Evolutionary conservation across 768 basidiomycete genomes (phyloP).

Genomic region (Lyophyllum shimeji): DNA sequence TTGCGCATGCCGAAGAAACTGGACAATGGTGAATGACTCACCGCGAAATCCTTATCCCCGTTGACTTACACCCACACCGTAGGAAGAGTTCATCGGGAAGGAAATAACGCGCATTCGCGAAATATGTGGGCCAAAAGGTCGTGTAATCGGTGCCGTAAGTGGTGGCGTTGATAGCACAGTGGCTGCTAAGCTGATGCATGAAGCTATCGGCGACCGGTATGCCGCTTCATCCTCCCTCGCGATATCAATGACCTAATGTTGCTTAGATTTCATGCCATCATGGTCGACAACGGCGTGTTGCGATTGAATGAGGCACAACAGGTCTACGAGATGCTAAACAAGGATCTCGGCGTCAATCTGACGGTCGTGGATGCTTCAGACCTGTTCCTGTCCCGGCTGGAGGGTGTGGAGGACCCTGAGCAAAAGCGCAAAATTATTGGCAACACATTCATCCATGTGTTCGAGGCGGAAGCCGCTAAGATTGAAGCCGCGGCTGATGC

Average conservation of each 20-base stretch:
- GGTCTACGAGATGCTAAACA: conserved; percentile 91
- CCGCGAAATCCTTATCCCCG: neutral
- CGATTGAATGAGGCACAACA: conserved; percentile 88
- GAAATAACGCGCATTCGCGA: conserved; percentile 92
- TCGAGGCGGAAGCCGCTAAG: conserved; percentile 90
- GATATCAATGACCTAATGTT: conserved; percentile 7
- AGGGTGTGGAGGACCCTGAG: conserved; percentile 94
- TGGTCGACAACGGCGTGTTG: conserved; percentile 99
- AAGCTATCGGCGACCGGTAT: conserved; percentile 96
- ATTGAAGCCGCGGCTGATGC: conserved; percentile 81
- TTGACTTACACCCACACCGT: conserved; percentile 7
- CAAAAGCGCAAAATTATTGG: conserved; percentile 97
- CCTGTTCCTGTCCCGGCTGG: conserved; percentile 85
- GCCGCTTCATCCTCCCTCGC: conserved; percentile 8
- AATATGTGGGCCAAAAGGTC: conserved; percentile 91
- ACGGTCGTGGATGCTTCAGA: conserved; percentile 96
- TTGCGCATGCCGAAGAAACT: conserved; percentile 76
- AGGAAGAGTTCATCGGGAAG: conserved; percentile 98
- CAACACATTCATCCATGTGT: conserved; percentile 97
- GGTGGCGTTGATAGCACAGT: conserved; percentile 99
- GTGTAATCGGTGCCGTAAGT: conserved; percentile 96
- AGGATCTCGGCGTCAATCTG: conserved; percentile 92
- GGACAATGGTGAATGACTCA: conserved; percentile 82
- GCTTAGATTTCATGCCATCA: conserved; percentile 93
- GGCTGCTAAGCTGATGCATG: conserved; percentile 98